Evolutionary conservation across 2,329 filamentous ascomycete genomes (phyloP).

Genomic region (Ophiocordyceps camponoti-saundersi): DNA sequence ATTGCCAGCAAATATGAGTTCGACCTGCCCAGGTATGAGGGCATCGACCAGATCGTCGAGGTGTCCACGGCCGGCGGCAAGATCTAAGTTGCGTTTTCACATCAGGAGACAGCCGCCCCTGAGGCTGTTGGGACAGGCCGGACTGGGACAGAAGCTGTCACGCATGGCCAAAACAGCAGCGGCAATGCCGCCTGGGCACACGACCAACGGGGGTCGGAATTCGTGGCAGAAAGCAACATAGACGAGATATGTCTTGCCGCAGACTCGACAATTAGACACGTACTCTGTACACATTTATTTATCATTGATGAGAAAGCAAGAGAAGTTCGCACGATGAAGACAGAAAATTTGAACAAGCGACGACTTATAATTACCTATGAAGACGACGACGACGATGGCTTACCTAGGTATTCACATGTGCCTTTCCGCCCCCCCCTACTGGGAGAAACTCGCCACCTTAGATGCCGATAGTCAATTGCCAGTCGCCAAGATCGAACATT

Average conservation of each 20-base stretch:
- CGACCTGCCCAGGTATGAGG: conserved; percentile 67
- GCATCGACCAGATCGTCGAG: conserved; percentile 80
- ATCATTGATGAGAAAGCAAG: conserved; percentile 10
- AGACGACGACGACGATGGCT: no score
- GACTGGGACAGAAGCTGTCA: conserved; percentile 39
- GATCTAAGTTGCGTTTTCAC: conserved; percentile 29
- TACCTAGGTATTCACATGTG: no score
- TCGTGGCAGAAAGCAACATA: conserved; percentile 38
- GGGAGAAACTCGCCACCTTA: not conserved
- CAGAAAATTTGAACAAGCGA: not conserved
- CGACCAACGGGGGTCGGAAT: conserved; percentile 29
- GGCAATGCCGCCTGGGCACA: conserved; percentile 26
- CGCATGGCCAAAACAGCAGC: conserved; percentile 26
- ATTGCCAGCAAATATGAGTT: conserved; percentile 78
- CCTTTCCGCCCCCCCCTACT: no score
- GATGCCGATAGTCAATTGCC: not conserved
- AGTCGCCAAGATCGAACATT: not conserved
- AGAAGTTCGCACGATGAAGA: not conserved
- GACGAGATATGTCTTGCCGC: conserved; percentile 40
- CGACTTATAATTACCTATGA: not conserved
- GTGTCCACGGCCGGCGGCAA: conserved; percentile 34
- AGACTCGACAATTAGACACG: conserved; percentile 38
- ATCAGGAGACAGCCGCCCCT: conserved; percentile 38
- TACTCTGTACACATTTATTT: conserved; percentile 48
- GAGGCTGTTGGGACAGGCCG: conserved; percentile 39